A percentile compares a stretch with the other conserved stretches of the same genome.
phyloP scores from a whole-genome alignment of 371 early-diverging fungal genomes.

The Coemansia sp. region DNA sequence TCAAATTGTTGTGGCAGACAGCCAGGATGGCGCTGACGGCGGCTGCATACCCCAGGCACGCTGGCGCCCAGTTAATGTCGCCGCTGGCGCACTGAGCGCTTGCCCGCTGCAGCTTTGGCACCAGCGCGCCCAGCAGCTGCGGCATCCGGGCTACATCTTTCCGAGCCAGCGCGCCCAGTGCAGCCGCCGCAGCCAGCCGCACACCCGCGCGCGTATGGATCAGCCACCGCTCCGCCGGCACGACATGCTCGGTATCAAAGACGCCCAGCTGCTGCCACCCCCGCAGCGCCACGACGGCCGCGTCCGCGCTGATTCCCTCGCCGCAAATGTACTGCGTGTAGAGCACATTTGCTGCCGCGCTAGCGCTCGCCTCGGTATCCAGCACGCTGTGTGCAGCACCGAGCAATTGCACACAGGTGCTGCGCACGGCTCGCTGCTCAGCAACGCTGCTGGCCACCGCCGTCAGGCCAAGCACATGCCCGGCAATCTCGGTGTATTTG shows the following conservation, averaged over 20 bases:
- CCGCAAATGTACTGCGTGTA: too few relatives aligned
- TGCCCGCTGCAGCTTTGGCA: constrained; percentile 24
- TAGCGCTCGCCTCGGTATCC: constrained; percentile 54
- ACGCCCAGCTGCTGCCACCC: constrained; percentile 64
- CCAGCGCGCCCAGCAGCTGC: constrained; percentile 11
- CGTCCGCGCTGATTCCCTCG: too few relatives aligned
- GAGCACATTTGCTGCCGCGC: too few relatives aligned
- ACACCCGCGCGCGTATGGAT: constrained; percentile 71
- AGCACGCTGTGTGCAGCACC: constrained; percentile 74
- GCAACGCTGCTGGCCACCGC: constrained; percentile 47
- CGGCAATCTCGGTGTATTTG: constrained; percentile 69
- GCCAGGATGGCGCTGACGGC: constrained; percentile 26
- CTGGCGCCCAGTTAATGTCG: constrained; percentile 1
- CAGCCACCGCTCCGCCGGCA: constrained; percentile 63
- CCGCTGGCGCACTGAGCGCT: constrained; percentile 22
- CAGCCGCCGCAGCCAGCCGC: constrained; percentile 73
- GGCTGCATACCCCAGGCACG: constrained; percentile 32
- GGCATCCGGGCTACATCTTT: not conserved
- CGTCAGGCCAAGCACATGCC: constrained; percentile 60
- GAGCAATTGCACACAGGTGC: constrained; percentile 58
- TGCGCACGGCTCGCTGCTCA: constrained; percentile 58
- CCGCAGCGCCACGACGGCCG: constrained; percentile 57
- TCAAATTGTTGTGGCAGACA: not conserved
- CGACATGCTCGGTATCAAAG: constrained; percentile 53
- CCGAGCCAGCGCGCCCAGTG: constrained; percentile 50